These are phyloP conservation scores for Pythium angustatum DNA, from an alignment of 352 stramenopile genomes.

Conservation along the genomic window DNA sequence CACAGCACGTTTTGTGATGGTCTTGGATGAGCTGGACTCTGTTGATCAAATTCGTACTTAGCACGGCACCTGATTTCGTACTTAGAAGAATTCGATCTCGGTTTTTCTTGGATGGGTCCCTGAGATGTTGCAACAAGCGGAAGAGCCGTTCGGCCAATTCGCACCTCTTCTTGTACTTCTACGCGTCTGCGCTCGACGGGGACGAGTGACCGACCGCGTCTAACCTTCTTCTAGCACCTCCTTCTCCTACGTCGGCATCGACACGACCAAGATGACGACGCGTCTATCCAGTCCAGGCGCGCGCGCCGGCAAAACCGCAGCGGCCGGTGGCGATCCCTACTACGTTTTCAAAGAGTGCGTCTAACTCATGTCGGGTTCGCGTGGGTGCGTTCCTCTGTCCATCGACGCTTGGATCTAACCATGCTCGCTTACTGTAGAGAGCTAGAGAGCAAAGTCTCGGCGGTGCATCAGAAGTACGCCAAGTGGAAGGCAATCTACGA, in stretches of 20 bases:
- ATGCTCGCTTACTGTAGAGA: no score
- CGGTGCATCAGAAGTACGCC: conserved; percentile 65
- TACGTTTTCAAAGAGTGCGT: conserved; percentile 86
- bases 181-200: neutral
- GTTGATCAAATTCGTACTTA: conserved; percentile 26
- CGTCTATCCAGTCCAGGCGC: conserved; percentile 1
- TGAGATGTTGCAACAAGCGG: conserved; percentile 26
- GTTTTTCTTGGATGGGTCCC: conserved; percentile 7
- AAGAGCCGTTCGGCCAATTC: conserved; percentile 9
- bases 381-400: no score
- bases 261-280: conserved; percentile 11
- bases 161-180: neutral
- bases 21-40: no score
- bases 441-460: conserved; percentile 73
- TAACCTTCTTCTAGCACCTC: no score
- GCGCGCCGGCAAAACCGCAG: conserved; percentile 10
- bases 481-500: conserved; percentile 67
- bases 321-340: conserved; percentile 70
- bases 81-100: neutral
- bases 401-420: no score
- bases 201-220: no score
- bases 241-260: no score
- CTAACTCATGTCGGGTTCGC: no score
- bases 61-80: conserved; percentile 19
- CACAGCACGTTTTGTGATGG: no score